These are phyloP conservation scores for Styphnolobium japonicum DNA, from an alignment of 306 rosid species.

Conservation along the genomic window DNA sequence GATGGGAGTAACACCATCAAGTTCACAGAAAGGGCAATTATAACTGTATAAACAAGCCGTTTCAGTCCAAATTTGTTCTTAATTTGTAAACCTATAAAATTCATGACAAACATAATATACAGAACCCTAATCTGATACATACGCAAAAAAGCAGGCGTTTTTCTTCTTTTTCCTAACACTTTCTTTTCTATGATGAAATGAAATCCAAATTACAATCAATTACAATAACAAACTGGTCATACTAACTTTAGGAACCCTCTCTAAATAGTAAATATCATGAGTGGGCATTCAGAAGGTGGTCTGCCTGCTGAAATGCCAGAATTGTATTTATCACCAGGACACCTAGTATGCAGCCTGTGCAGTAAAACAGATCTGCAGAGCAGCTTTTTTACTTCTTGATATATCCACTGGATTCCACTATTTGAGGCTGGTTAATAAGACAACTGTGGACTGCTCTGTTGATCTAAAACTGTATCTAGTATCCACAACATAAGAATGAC, in stretches of 20 bases:
- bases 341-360: slow-evolving; percentile 38
- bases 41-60: not conserved
- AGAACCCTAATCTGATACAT: slow-evolving; percentile 10
- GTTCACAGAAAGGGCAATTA: not conserved
- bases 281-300: slow-evolving; percentile 9
- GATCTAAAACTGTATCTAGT: slow-evolving; percentile 22
- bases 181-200: slow-evolving; percentile 30
- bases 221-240: slow-evolving; percentile 25
- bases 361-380: slow-evolving; percentile 39
- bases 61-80: slow-evolving; percentile 14
- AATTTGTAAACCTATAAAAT: slow-evolving; percentile 20
- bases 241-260: slow-evolving; percentile 25
- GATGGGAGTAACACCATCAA: not conserved
- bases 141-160: not conserved
- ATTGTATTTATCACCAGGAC: slow-evolving; percentile 33
- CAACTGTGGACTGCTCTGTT: not conserved
- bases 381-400: slow-evolving; percentile 3
- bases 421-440: slow-evolving; percentile 18
- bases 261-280: slow-evolving; percentile 24
- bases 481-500: slow-evolving; percentile 23
- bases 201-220: slow-evolving; percentile 38
- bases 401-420: not conserved
- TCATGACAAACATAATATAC: slow-evolving; percentile 22
- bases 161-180: not conserved
- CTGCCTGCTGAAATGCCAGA: slow-evolving; percentile 13